Conservation (phyloP, 805 yeast genomes). For the Lachancea meyersii region DNA sequence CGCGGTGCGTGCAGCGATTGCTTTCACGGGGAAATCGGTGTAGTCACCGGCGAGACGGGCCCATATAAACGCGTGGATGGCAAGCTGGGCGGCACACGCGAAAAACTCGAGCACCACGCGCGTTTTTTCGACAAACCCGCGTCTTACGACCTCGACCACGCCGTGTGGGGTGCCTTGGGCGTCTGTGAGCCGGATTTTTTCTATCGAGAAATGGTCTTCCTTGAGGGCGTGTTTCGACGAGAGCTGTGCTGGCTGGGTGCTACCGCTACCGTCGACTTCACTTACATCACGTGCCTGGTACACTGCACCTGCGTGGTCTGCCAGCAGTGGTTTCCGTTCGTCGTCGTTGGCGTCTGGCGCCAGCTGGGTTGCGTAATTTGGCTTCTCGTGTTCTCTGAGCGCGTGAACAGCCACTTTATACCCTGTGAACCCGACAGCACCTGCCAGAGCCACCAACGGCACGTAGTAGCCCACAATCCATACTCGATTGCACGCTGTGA, state of each 20-base stretch:
- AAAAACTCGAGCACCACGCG: slow-evolving; percentile 46
- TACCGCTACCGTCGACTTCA: background rate
- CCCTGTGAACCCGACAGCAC: slow-evolving; percentile 9
- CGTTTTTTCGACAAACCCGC: slow-evolving; percentile 47
- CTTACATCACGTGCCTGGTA: slow-evolving; percentile 11
- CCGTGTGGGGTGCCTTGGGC: slow-evolving; percentile 63
- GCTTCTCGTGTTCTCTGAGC: slow-evolving; percentile 15
- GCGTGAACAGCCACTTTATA: slow-evolving; percentile 18
- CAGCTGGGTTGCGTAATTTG: slow-evolving; percentile 18
- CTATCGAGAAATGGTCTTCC: slow-evolving; percentile 61
- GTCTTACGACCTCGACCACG: slow-evolving; percentile 39
- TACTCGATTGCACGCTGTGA: slow-evolving; percentile 47
- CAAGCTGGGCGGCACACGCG: slow-evolving; percentile 40
- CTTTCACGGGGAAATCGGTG: slow-evolving; percentile 16
- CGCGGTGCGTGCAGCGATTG: slow-evolving; percentile 16
- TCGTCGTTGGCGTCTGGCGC: slow-evolving; percentile 10
- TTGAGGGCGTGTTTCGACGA: slow-evolving; percentile 26
- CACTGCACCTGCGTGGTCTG: slow-evolving; percentile 9
- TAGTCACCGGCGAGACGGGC: slow-evolving; percentile 15
- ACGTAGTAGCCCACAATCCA: slow-evolving; percentile 34
- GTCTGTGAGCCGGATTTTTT: slow-evolving; percentile 45
- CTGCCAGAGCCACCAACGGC: slow-evolving; percentile 16
- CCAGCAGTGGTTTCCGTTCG: slow-evolving; percentile 22
- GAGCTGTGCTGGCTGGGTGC: no score
- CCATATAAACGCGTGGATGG: slow-evolving; percentile 31